A percentile compares a stretch with the other conserved stretches of the same genome.
These are phyloP conservation scores for Mucuna pruriens DNA, from an alignment of 306 rosid species.

Conservation along the genomic window DNA sequence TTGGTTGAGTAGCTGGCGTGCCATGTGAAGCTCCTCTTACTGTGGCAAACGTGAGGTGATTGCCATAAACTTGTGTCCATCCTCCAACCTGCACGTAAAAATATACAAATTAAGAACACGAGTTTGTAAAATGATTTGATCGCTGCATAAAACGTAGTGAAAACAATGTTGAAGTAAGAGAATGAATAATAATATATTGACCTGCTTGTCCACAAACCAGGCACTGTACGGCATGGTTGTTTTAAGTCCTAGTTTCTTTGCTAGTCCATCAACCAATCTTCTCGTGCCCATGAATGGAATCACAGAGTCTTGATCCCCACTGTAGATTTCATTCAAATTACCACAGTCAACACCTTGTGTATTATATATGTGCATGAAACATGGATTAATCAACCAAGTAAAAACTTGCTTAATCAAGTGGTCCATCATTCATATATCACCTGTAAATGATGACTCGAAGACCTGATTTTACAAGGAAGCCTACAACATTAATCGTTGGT, in stretches of 20 bases:
- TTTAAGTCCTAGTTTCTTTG: slow-evolving; percentile 24
- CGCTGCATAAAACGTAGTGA: neutral
- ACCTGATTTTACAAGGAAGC: slow-evolving; percentile 41
- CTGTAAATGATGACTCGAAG: slow-evolving; percentile 44
- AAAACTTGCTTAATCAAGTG: neutral
- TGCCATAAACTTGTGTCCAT: slow-evolving; percentile 44
- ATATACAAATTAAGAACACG: neutral
- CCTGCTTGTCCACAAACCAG: slow-evolving; percentile 53
- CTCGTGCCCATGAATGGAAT: slow-evolving; percentile 37
- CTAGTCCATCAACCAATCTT: slow-evolving; percentile 25
- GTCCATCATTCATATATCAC: neutral
- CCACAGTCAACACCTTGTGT: neutral
- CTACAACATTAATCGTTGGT: slow-evolving; percentile 33
- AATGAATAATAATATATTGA: neutral
- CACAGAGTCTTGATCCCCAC: slow-evolving; percentile 47
- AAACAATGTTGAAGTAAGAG: neutral
- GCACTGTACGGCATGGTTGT: slow-evolving; percentile 43
- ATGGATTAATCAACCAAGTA: neutral
- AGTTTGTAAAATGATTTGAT: neutral
- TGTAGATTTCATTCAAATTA: neutral
- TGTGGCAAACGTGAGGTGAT: slow-evolving; percentile 35
- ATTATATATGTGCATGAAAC: neutral
- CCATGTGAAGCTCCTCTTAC: slow-evolving; percentile 43
- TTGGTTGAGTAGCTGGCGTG: slow-evolving; percentile 36
- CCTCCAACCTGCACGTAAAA: slow-evolving; percentile 44